phyloP scores from a whole-genome alignment of 1,139 yeast species.

The Trichomonascaceae sp. region DNA sequence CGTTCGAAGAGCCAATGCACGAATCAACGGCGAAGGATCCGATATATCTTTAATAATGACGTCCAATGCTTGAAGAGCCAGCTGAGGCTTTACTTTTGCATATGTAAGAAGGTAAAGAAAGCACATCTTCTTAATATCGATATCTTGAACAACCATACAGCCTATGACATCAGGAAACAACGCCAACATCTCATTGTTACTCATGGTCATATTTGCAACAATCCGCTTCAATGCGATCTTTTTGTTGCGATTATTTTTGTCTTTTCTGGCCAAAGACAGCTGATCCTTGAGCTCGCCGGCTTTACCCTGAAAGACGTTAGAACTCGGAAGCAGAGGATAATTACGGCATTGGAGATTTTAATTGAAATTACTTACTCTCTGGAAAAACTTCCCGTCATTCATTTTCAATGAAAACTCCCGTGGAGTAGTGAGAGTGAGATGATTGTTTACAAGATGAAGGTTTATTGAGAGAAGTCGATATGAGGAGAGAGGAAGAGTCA shows the following conservation, averaged over 20 bases:
- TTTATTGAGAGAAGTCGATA: not conserved
- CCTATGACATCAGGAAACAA: conserved; percentile 62
- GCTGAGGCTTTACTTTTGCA: conserved; percentile 52
- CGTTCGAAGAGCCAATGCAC: conserved; percentile 59
- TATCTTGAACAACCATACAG: conserved; percentile 57
- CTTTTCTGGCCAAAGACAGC: conserved; percentile 49
- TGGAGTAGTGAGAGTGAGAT: not conserved
- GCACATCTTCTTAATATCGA: conserved; percentile 64
- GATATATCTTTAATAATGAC: conserved; percentile 48
- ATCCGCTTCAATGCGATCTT: conserved; percentile 66
- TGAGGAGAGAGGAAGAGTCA: not conserved
- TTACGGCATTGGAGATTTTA: not conserved
- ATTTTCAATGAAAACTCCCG: conserved; percentile 10
- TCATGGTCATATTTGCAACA: conserved; percentile 77
- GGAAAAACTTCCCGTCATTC: conserved; percentile 29
- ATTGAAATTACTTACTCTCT: conserved; percentile 23
- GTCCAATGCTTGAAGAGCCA: conserved; percentile 53
- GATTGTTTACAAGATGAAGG: not conserved
- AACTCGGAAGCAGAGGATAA: not conserved
- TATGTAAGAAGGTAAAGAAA: conserved; percentile 51
- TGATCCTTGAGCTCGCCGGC: conserved; percentile 55
- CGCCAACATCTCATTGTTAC: conserved; percentile 66
- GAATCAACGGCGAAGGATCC: conserved; percentile 38
- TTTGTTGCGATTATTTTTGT: conserved; percentile 40
- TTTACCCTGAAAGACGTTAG: conserved; percentile 27